phyloP scores from a whole-genome alignment of 2,329 filamentous ascomycete species.

The Aspergillus intermedius region DNA sequence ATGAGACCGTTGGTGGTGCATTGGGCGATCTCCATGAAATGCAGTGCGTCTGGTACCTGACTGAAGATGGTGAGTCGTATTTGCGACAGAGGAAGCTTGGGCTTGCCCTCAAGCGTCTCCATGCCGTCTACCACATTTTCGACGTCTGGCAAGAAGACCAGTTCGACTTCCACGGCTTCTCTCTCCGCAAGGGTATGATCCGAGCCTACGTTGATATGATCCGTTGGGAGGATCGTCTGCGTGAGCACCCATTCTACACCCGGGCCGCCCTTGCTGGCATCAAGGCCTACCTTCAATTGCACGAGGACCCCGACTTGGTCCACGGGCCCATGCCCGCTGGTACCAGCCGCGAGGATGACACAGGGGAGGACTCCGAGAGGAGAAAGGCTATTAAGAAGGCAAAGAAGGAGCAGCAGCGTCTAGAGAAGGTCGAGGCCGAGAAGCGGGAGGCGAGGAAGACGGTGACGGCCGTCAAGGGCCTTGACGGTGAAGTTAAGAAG shows the following conservation, averaged over 20 bases:
- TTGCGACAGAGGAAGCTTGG: constrained; percentile 73
- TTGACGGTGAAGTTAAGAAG: constrained; percentile 62
- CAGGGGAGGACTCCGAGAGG: constrained; percentile 55
- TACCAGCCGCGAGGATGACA: constrained; percentile 44
- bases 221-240: constrained; percentile 85
- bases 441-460: constrained; percentile 77
- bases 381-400: constrained; percentile 91
- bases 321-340: constrained; percentile 57
- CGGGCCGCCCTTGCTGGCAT: constrained; percentile 76
- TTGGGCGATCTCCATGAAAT: constrained; percentile 90
- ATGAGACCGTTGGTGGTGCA: constrained; percentile 80
- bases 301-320: constrained; percentile 63
- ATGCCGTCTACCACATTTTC: constrained; percentile 83
- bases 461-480: constrained; percentile 54
- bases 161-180: constrained; percentile 98
- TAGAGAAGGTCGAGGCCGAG: constrained; percentile 72
- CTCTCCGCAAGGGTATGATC: constrained; percentile 91
- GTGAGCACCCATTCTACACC: constrained; percentile 89
- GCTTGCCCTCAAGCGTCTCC: constrained; percentile 86
- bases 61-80: constrained; percentile 88
- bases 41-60: constrained; percentile 97
- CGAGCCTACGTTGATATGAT: constrained; percentile 94
- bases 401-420: constrained; percentile 67
- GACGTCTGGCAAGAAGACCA: constrained; percentile 98
- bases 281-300: constrained; percentile 69